phyloP scores from a whole-genome alignment of 495 filamentous ascomycete genomes.

The Penicillium goetzii region DNA sequence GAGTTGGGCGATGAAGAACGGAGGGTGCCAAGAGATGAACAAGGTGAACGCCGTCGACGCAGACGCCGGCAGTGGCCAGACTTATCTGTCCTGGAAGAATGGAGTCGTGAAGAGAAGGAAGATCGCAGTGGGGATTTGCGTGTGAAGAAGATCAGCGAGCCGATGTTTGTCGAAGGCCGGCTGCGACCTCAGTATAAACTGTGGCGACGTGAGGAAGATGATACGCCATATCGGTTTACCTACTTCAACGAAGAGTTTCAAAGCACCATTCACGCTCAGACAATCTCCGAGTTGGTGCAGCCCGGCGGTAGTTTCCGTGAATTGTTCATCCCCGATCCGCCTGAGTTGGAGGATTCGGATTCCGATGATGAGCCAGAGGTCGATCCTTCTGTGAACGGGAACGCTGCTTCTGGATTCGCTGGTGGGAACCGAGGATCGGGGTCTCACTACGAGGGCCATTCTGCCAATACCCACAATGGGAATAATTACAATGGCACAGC shows the following conservation, averaged over 20 bases:
- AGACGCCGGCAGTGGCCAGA: slow-evolving; percentile 67
- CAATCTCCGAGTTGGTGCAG: slow-evolving; percentile 87
- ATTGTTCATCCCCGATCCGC: slow-evolving; percentile 78
- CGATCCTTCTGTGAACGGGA: slow-evolving; percentile 24
- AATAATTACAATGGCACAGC: slow-evolving; percentile 10
- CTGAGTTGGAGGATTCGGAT: slow-evolving; percentile 63
- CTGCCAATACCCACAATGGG: slow-evolving; percentile 1
- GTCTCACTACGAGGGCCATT: background rate
- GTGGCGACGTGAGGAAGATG: slow-evolving; percentile 89
- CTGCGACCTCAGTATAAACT: slow-evolving; percentile 75
- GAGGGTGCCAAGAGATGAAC: slow-evolving; percentile 41
- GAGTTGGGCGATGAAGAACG: slow-evolving; percentile 75
- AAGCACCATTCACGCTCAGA: slow-evolving; percentile 93
- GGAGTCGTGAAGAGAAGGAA: slow-evolving; percentile 90
- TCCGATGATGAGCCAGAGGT: slow-evolving; percentile 63
- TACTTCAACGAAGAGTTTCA: slow-evolving; percentile 98
- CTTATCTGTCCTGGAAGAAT: slow-evolving; percentile 80
- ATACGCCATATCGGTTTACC: slow-evolving; percentile 91
- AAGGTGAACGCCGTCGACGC: slow-evolving; percentile 57
- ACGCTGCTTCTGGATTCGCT: slow-evolving; percentile 10
- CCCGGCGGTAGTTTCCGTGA: slow-evolving; percentile 81
- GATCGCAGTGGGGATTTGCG: slow-evolving; percentile 83
- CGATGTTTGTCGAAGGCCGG: slow-evolving; percentile 85
- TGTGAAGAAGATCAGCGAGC: slow-evolving; percentile 90
- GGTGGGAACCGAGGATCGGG: slow-evolving; percentile 1